These are phyloP conservation scores for Citrus sinensis DNA, from an alignment of 345 rosid genomes.

Conservation along the genomic window DVS_A1.0 CM039162.1:8279501-8280000, in stretches of 20 bases:
- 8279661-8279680: not conserved
- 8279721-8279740: not conserved
- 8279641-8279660: not conserved
- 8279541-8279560: constrained; percentile 14
- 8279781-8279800: not conserved
- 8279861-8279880: constrained; percentile 21
- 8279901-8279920: constrained; percentile 38
- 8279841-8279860: constrained; percentile 37
- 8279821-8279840: constrained; percentile 24
- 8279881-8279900: constrained; percentile 36
- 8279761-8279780: not conserved
- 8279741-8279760: too few species aligned
- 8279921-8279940: constrained; percentile 15
- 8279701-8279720: not conserved
- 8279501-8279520: constrained; percentile 5
- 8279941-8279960: not conserved
- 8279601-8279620: not conserved
- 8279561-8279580: constrained; percentile 8
- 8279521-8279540: not conserved
- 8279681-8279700: not conserved
- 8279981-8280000: not conserved
- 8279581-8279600: constrained; percentile 1
- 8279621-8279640: not conserved
- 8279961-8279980: not conserved
- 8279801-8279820: not conserved